phyloP scores from a whole-genome alignment of 148 eudicot species.

The Chenopodium suecicum region DNA sequence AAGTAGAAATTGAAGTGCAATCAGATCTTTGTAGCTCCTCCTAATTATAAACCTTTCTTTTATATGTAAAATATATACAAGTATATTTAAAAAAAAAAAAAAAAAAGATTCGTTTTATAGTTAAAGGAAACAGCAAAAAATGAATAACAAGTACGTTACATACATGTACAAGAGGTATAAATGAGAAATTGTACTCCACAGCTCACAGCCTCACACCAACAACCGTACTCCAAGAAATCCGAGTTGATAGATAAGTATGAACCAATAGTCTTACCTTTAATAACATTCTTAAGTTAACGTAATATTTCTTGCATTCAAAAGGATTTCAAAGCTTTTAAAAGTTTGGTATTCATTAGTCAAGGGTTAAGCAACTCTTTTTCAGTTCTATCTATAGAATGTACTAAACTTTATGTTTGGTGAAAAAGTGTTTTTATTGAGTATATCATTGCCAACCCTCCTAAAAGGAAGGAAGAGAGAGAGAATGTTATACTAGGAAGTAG shows the following conservation, averaged over 20 bases:
- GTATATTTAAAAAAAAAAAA: too few species aligned
- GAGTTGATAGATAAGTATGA: conserved; percentile 27
- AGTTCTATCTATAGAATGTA: background rate
- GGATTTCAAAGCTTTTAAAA: background rate
- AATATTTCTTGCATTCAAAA: background rate
- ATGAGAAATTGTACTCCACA: conserved; percentile 3
- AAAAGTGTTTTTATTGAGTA: background rate
- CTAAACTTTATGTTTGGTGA: background rate
- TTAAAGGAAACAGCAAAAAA: background rate
- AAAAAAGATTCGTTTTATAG: too few species aligned
- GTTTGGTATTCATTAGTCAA: background rate
- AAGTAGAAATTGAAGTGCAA: background rate
- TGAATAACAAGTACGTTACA: background rate
- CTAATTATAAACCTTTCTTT: background rate
- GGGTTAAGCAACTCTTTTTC: background rate
- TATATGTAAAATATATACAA: too few species aligned
- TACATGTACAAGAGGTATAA: background rate
- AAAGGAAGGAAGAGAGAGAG: background rate
- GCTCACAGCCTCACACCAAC: conserved; percentile 10
- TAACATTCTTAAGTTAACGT: conserved; percentile 18
- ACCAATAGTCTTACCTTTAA: conserved; percentile 25
- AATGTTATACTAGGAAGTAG: background rate
- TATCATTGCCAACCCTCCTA: background rate
- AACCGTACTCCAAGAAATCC: conserved; percentile 7
- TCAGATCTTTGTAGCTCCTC: background rate